Percentiles rank a stretch among this genome's conserved stretches.
Conservation (phyloP, 257 asterid species). For the Solanum medicagineum region DNA sequence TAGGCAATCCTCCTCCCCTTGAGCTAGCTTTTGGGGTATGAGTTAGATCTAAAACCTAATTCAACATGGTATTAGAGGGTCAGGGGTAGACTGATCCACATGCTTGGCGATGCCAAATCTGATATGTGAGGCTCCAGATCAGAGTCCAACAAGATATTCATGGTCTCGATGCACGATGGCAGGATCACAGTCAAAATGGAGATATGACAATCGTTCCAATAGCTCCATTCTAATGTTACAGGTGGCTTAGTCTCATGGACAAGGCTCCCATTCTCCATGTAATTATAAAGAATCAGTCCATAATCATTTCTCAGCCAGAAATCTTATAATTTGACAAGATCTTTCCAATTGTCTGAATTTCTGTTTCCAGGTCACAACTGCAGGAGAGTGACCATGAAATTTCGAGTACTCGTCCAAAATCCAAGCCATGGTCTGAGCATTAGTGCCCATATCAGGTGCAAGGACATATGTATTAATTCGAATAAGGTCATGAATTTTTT, state of each 20-base stretch:
- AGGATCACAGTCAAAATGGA: conserved; percentile 80
- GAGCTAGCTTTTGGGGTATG: too few relatives aligned
- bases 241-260: conserved; percentile 33
- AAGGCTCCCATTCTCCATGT: conserved; percentile 76
- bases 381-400: conserved; percentile 90
- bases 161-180: conserved; percentile 65
- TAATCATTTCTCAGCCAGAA: conserved; percentile 74
- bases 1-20: too few relatives aligned
- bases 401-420: conserved; percentile 96
- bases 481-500: too few relatives aligned
- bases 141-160: conserved; percentile 61
- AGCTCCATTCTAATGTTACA: conserved; percentile 52
- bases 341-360: conserved; percentile 66
- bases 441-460: too few relatives aligned
- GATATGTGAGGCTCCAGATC: conserved; percentile 76
- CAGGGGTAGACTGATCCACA: conserved; percentile 53
- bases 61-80: too few relatives aligned
- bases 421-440: too few relatives aligned
- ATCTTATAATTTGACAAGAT: conserved; percentile 51
- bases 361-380: conserved; percentile 85
- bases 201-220: conserved; percentile 61
- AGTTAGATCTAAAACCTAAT: too few relatives aligned
- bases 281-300: conserved; percentile 52
- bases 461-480: too few relatives aligned
- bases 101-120: conserved; percentile 82